A percentile compares a stretch with the other conserved stretches of the same genome.
These are phyloP conservation scores for Blastomyces gilchristii DNA, from an alignment of 2,329 filamentous ascomycete species.

Conservation along the genomic window DNA sequence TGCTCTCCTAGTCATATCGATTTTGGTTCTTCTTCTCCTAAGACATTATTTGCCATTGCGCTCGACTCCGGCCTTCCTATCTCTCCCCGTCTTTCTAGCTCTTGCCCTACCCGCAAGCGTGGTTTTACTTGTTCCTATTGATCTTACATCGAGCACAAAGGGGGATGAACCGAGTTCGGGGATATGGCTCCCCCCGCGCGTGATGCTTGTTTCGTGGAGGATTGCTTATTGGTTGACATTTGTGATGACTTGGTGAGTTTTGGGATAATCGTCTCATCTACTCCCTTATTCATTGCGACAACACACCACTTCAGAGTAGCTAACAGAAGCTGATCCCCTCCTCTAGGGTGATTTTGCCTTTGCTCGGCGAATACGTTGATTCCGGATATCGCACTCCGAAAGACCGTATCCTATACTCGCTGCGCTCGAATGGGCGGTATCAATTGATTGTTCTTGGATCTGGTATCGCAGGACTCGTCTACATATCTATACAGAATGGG, in stretches of 20 bases:
- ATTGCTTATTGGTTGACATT: constrained; percentile 98
- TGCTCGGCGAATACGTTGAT: constrained; percentile 90
- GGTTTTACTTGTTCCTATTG: constrained; percentile 85
- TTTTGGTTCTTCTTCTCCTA: constrained; percentile 70
- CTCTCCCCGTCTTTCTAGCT: constrained; percentile 91
- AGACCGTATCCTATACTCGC: constrained; percentile 69
- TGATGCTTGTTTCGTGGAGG: constrained; percentile 81
- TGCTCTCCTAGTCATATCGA: constrained; percentile 62
- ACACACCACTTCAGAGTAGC: constrained; percentile 7
- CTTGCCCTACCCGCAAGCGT: constrained; percentile 85
- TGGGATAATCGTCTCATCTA: neutral
- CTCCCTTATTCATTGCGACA: neutral
- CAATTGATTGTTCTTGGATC: constrained; percentile 68
- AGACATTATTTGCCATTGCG: constrained; percentile 86
- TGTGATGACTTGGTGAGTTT: constrained; percentile 70
- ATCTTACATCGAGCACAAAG: constrained; percentile 75
- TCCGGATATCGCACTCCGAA: constrained; percentile 83
- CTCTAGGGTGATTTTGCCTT: constrained; percentile 74
- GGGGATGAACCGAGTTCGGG: constrained; percentile 64
- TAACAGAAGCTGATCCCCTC: constrained; percentile 7
- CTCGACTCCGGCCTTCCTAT: constrained; percentile 77
- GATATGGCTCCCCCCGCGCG: constrained; percentile 72
- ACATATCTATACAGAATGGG: constrained; percentile 70
- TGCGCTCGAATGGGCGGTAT: constrained; percentile 80
- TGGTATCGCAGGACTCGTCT: constrained; percentile 62